Conservation (phyloP, 1,139 yeast genomes). For the Lodderomyces jiufengensis region DNA sequence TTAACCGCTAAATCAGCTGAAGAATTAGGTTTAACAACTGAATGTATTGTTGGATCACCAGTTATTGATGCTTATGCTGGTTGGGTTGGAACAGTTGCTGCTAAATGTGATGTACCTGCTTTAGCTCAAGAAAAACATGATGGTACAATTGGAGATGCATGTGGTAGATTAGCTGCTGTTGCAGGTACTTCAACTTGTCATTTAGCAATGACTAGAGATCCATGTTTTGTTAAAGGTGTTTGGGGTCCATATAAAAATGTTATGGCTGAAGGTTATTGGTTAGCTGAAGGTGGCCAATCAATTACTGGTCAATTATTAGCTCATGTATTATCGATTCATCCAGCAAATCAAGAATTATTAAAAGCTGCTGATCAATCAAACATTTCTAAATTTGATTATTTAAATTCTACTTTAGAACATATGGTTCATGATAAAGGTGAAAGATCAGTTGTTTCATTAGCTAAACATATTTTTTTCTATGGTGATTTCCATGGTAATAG, state of each 20-base stretch:
- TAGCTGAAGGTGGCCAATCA: constrained; percentile 99
- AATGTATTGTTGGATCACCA: constrained; percentile 87
- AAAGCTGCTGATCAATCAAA: constrained; percentile 61
- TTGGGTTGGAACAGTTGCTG: constrained; percentile 98
- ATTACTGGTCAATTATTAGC: constrained; percentile 93
- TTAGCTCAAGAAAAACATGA: constrained; percentile 36
- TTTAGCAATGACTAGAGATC: constrained; percentile 78
- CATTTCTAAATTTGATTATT: constrained; percentile 74
- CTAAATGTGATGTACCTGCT: constrained; percentile 57
- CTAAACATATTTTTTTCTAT: constrained; percentile 82
- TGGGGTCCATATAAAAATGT: constrained; percentile 99
- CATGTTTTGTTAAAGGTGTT: constrained; percentile 91
- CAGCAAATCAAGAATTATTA: constrained; percentile 72
- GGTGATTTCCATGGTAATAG: constrained; percentile 97
- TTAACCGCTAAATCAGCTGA: constrained; percentile 67
- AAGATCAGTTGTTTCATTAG: constrained; percentile 75
- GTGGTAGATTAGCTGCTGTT: constrained; percentile 92
- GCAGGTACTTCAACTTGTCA: constrained; percentile 99
- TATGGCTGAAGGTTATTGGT: constrained; percentile 83
- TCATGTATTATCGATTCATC: constrained; percentile 86
- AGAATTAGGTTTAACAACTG: constrained; percentile 75
- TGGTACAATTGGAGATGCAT: constrained; percentile 52
- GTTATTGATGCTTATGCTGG: constrained; percentile 98
- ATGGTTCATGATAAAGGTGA: constrained; percentile 53
- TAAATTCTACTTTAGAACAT: constrained; percentile 70